Percentiles rank a stretch among this genome's conserved stretches.
These are phyloP conservation scores for Tylopilus balloui DNA, from an alignment of 768 basidiomycete genomes.

Conservation along the genomic window DNA sequence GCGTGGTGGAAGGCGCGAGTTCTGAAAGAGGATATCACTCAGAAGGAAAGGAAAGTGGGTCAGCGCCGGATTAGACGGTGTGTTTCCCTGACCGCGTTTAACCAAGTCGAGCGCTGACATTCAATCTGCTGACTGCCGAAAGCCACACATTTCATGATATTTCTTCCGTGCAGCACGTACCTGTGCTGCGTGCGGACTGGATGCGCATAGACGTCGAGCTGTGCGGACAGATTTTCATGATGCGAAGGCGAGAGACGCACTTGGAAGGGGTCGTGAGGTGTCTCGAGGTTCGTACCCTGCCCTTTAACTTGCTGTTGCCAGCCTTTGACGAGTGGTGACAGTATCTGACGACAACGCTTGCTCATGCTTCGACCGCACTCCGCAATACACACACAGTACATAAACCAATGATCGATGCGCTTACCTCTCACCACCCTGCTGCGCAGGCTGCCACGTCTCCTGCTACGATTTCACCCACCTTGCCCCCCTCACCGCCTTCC, in stretches of 20 bases:
- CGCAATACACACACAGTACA: slow-evolving; percentile 57
- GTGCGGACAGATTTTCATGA: slow-evolving; percentile 66
- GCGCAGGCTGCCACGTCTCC: neutral
- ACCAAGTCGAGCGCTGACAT: neutral
- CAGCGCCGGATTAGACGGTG: slow-evolving; percentile 28
- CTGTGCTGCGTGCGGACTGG: slow-evolving; percentile 51
- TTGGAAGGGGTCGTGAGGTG: slow-evolving; percentile 59
- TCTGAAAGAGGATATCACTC: slow-evolving; percentile 12
- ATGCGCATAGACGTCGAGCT: slow-evolving; percentile 80
- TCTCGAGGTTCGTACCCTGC: slow-evolving; percentile 41
- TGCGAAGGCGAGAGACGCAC: slow-evolving; percentile 65
- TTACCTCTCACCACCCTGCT: slow-evolving; percentile 31
- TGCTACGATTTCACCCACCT: neutral
- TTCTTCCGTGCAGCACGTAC: slow-evolving; percentile 42
- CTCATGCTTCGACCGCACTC: slow-evolving; percentile 50
- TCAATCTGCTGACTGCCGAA: slow-evolving; percentile 23
- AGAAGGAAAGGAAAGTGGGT: slow-evolving; percentile 7
- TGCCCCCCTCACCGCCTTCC: neutral
- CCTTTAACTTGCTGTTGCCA: slow-evolving; percentile 8
- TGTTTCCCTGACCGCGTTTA: slow-evolving; percentile 1
- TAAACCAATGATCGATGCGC: slow-evolving; percentile 40
- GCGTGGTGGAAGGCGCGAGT: slow-evolving; percentile 19
- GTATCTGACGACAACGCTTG: slow-evolving; percentile 51
- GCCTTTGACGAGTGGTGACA: slow-evolving; percentile 18
- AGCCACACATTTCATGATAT: slow-evolving; percentile 68